Evolutionary conservation across 2,329 filamentous ascomycete species (phyloP), one percentile per base, ranked within the genome.

Genomic region (Venturiaceae sp.): DNA sequence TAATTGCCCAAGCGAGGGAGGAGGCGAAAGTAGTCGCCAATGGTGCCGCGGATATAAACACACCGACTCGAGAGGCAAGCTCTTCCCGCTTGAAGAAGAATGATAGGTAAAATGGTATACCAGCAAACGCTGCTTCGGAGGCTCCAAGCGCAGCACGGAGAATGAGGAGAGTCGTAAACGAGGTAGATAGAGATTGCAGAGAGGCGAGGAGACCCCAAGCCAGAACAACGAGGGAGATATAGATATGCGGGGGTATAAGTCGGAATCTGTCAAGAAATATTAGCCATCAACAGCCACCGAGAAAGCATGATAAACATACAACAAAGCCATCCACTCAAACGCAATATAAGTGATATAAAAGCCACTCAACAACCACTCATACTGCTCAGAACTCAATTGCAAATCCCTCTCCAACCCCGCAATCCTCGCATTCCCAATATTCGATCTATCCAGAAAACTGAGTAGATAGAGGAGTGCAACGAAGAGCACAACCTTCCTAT

Each of bases 391-490:
- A 34, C 74, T 77, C n/a, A 85, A 72, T 3, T 73, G 65, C 21
- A 85, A 70, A 64, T 84, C 82, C 2, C 75, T 69, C 39, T 72
- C 71, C 9, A 85, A 69, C 9, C 83, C 83, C 6, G 82, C 83
- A 56, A 84, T 80, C 60, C 78, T 79, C n/a, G 82, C 82, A 69
- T 85, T 85, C 50, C 83, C 82, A 62, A 82, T 81, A 66, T 82
- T 95, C 19, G 88, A 92, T 63, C 91, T 81, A 71, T 96, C 91
- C 63, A 96, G 73, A 68, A 95, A 96, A 62, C 85, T 87, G 62
- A 96, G 76, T 77, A 95, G 81, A 69, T 94, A 96, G 13, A 96
- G 78, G 60, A 92, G 69, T 11, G 89, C 87, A 62, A 96, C 80
- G 68, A 96, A 95, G 1, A 88, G 70, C 5, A 95, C 89, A 57